Conservation (phyloP, 805 yeast species). For the Brettanomyces bruxellensis region DNA sequence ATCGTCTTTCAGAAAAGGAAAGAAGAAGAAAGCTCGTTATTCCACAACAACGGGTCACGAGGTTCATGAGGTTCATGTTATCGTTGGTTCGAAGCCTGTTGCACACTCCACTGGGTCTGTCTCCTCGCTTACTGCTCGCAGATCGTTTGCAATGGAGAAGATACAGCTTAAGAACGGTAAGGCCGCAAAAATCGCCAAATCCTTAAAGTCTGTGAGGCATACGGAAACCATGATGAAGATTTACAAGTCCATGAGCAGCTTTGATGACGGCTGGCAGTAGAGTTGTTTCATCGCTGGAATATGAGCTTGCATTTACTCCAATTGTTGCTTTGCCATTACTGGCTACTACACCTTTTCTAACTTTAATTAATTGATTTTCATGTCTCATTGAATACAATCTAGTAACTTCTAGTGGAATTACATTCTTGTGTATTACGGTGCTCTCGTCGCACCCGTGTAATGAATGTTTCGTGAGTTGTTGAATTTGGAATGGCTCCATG, state of each 20-base stretch:
- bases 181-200: conserved; percentile 12
- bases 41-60: conserved; percentile 18
- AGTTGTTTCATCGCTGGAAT: no score
- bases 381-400: no score
- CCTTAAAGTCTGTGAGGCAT: conserved; percentile 8
- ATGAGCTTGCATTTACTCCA: no score
- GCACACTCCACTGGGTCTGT: conserved; percentile 20
- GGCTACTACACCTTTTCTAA: no score
- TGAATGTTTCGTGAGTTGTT: no score
- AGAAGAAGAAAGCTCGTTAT: conserved; percentile 9
- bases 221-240: conserved; percentile 7
- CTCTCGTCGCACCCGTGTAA: no score
- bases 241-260: conserved; percentile 7
- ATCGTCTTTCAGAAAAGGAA: conserved; percentile 17
- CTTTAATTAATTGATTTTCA: no score
- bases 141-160: conserved; percentile 3
- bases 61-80: conserved; percentile 22
- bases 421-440: no score
- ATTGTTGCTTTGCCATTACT: no score
- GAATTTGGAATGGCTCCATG: no score
- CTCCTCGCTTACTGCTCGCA: conserved; percentile 14
- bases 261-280: neutral
- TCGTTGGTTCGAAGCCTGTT: conserved; percentile 18
- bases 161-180: conserved; percentile 9
- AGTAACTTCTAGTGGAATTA: no score